phyloP scores from a whole-genome alignment of 352 stramenopile genomes.

The Pythium guiyangense region DNA sequence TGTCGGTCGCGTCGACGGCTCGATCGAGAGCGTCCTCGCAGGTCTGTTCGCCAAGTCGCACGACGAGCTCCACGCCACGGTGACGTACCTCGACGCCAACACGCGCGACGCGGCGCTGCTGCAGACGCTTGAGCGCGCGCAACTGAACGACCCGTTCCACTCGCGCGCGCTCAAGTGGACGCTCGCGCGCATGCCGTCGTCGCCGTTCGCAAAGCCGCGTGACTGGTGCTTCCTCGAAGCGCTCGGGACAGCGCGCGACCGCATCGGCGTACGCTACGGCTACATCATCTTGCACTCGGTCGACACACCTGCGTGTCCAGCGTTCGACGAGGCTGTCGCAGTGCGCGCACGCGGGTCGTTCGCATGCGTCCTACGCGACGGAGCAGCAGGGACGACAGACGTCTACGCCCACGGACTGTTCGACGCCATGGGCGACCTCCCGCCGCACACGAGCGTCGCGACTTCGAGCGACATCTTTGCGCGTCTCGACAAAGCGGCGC shows the following conservation, averaged over 20 bases:
- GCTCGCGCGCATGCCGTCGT: constrained; percentile 23
- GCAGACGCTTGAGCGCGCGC: constrained; percentile 31
- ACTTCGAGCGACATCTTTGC: constrained; percentile 29
- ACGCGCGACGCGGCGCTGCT: constrained; percentile 34
- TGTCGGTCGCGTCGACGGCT: constrained; percentile 31
- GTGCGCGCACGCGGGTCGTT: constrained; percentile 28
- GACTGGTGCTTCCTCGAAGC: constrained; percentile 33
- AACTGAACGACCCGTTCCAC: constrained; percentile 31
- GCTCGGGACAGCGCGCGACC: constrained; percentile 33
- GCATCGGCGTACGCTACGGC: constrained; percentile 22
- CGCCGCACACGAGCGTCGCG: constrained; percentile 17
- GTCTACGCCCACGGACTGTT: constrained; percentile 38
- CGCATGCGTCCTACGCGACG: constrained; percentile 32
- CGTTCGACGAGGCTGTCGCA: constrained; percentile 21
- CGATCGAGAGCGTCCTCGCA: constrained; percentile 48
- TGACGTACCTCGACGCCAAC: constrained; percentile 21
- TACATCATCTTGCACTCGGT: constrained; percentile 44
- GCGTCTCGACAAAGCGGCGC: constrained; percentile 25
- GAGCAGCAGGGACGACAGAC: constrained; percentile 27
- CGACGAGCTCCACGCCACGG: constrained; percentile 31
- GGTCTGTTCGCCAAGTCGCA: constrained; percentile 30
- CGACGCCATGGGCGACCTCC: constrained; percentile 33
- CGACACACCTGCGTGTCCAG: constrained; percentile 28
- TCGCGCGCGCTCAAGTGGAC: constrained; percentile 50
- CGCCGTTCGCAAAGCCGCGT: constrained; percentile 15